Evolutionary conservation across 1,139 yeast genomes (phyloP).

Genomic region (Debaryomycetaceae sp.): DNA sequence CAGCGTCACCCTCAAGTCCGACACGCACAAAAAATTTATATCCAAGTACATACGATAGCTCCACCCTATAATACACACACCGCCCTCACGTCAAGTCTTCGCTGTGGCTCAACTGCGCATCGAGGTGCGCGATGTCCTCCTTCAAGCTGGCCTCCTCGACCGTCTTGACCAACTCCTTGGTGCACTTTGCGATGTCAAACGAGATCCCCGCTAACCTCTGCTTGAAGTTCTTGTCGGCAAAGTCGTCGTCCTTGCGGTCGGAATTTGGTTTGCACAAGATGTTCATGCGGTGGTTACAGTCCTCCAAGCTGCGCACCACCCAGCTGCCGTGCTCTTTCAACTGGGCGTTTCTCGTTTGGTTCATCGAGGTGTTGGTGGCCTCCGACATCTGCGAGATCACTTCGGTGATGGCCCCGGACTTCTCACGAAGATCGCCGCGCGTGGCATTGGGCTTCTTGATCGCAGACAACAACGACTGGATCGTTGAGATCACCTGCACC

Average conservation of each 20-base stretch:
- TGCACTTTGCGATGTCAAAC: conserved; percentile 93
- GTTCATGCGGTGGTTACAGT: conserved; percentile 79
- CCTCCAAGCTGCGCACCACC: conserved; percentile 82
- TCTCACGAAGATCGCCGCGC: conserved; percentile 66
- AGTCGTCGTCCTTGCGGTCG: conserved; percentile 53
- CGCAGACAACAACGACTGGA: conserved; percentile 73
- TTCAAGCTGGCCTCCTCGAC: conserved; percentile 91
- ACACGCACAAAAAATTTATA: conserved; percentile 67
- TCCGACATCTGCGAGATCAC: conserved; percentile 86
- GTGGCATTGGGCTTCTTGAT: conserved; percentile 76
- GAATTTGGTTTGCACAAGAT: conserved; percentile 49
- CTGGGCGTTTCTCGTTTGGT: conserved; percentile 76
- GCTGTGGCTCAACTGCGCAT: conserved; percentile 34
- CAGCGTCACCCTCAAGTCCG: conserved; percentile 65
- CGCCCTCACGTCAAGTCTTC: background rate
- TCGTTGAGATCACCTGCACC: conserved; percentile 84
- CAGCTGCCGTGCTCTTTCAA: conserved; percentile 88
- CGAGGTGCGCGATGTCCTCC: conserved; percentile 61
- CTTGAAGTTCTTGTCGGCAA: conserved; percentile 84
- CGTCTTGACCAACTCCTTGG: conserved; percentile 90
- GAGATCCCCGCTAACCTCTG: conserved; percentile 95
- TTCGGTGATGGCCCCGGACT: conserved; percentile 67
- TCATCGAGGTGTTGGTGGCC: conserved; percentile 86
- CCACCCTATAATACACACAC: conserved; percentile 1
- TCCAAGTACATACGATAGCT: conserved; percentile 53